phyloP scores from a whole-genome alignment of 106 monocot species.

The Apostasia ramifera region DNA sequence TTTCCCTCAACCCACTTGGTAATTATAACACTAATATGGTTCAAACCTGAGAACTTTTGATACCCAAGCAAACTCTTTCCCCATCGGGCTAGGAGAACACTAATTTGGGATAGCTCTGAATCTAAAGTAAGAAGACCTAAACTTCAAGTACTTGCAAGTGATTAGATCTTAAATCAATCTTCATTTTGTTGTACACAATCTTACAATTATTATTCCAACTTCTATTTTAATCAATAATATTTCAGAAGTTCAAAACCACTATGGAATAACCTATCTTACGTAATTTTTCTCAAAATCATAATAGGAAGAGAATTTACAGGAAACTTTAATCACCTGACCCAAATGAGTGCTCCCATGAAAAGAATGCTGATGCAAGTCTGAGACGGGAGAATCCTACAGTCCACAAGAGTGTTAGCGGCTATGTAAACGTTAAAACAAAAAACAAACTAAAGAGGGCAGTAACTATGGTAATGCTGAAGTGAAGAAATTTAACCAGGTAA shows the following conservation, averaged over 20 bases:
- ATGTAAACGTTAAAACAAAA: not conserved
- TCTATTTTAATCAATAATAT: not conserved
- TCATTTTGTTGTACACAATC: too few species aligned
- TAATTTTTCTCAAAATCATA: not conserved
- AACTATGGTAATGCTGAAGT: not conserved
- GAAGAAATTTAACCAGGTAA: not conserved
- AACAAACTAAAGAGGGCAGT: not conserved
- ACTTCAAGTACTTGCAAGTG: too few species aligned
- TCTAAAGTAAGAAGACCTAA: too few species aligned
- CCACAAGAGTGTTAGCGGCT: slow-evolving; percentile 4
- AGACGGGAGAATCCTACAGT: slow-evolving; percentile 32
- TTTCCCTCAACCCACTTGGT: too few species aligned
- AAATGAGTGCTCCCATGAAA: slow-evolving; percentile 24
- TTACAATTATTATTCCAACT: too few species aligned
- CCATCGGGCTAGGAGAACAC: too few species aligned
- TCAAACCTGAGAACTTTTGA: too few species aligned
- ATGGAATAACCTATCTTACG: not conserved
- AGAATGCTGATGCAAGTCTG: slow-evolving; percentile 27
- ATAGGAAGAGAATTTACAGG: too few species aligned
- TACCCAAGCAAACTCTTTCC: too few species aligned
- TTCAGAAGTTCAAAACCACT: not conserved
- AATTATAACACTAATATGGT: too few species aligned
- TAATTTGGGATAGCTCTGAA: too few species aligned
- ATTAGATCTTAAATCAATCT: too few species aligned
- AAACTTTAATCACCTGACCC: slow-evolving; percentile 21